Evolutionary conservation across 257 asterid species (phyloP).

Genomic region (Primulina huaijiensis): DNA sequence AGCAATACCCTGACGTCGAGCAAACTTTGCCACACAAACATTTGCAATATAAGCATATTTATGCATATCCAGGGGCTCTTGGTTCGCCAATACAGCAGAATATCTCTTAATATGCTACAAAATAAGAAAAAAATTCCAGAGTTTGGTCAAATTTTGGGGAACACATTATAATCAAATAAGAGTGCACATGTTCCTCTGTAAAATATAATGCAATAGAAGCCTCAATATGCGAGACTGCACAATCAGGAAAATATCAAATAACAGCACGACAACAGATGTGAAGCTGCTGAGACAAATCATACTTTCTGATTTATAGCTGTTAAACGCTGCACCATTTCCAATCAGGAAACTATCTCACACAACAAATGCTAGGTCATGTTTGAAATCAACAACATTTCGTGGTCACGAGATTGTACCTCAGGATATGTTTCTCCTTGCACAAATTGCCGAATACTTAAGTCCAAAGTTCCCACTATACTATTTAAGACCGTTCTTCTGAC

Average conservation of each 20-base stretch:
- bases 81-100: slow-evolving; percentile 56
- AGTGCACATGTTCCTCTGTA: slow-evolving; percentile 2
- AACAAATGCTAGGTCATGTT: not conserved
- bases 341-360: slow-evolving; percentile 11
- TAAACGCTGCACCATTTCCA: slow-evolving; percentile 14
- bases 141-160: slow-evolving; percentile 8
- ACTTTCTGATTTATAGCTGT: not conserved
- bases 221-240: slow-evolving; percentile 1
- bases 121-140: slow-evolving; percentile 8
- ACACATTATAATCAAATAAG: not conserved
- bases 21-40: slow-evolving; percentile 83
- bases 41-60: slow-evolving; percentile 86
- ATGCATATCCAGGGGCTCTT: slow-evolving; percentile 57
- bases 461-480: slow-evolving; percentile 89
- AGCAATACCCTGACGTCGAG: slow-evolving; percentile 93
- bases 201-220: not conserved
- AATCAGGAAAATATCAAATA: not conserved
- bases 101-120: slow-evolving; percentile 60
- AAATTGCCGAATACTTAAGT: slow-evolving; percentile 71
- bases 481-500: slow-evolving; percentile 81
- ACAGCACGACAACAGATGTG: slow-evolving; percentile 1
- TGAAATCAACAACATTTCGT: slow-evolving; percentile 21
- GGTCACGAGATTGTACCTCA: slow-evolving; percentile 53
- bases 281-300: slow-evolving; percentile 7
- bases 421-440: slow-evolving; percentile 78